Base-by-base conservation (phyloP, 2,329 filamentous ascomycete species). In the Thelonectria discophora region DNA sequence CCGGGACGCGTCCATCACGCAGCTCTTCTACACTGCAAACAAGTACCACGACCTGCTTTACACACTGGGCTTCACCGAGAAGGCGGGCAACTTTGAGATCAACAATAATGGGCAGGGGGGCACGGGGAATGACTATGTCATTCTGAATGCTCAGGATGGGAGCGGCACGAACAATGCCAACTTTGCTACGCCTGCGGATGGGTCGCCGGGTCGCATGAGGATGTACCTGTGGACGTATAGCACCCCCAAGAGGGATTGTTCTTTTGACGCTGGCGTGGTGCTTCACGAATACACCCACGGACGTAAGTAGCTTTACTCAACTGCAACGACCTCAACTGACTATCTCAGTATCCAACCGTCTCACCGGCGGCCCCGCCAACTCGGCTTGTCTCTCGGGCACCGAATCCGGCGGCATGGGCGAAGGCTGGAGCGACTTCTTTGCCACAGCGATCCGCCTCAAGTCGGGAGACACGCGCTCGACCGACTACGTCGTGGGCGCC, bases 21-120 rank as follows among this genome's bases (percentile, higher is more conserved):
- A 88, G 73, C 79, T 88, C 5, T 88, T 86, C 75, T 88, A 88
- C 77, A 86, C 84, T 0, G 78, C 80, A 34, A 88, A 88, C 77
- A 79, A 77, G 34, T 88, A 84, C 73, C 86, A 88, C 67, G 86
- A 88, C 58, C 71, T 88, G 0, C 78, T 88, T 10, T 83, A 88
- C 66, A 70, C 76, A 6, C 80, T 88, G 0, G 86, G 86, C 5
- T 88, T 88, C 73, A 83, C 77, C 37, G 86, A 88, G 72, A 72
- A 65, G 1, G 85, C 86, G 1, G 86, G 86, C 6, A 88, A 88
- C 74, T 88, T 88, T 72, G 80, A 88, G 74, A 68, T 74, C 54
- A 83, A 86, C 76, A 88, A 87, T 77, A 80, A 83, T 62, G 82
- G 80, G 46, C 72, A 77, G 42, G 85, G 85, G 3, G 86, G 86